Percentiles rank a stretch among this genome's conserved stretches.
Conservation (phyloP, 441 rosid species). For the Bocquillonia castaneifolia region DNA sequence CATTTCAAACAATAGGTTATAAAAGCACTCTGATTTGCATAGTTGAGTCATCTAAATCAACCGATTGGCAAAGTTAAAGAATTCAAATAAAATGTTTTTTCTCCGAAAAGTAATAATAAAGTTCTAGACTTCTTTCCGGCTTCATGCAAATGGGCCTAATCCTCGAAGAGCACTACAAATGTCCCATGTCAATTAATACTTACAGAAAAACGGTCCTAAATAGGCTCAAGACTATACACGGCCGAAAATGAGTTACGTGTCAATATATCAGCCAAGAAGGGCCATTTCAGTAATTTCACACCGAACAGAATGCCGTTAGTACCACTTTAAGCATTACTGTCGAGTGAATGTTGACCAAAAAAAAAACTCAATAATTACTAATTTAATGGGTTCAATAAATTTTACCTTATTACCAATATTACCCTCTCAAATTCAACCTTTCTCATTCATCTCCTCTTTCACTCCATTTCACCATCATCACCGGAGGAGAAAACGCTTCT, state of each 20-base stretch:
- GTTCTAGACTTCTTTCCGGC: too few species aligned
- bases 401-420: slow-evolving; percentile 35
- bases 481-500: slow-evolving; percentile 20
- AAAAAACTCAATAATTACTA: not conserved
- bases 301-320: not conserved
- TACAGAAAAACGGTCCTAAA: too few species aligned
- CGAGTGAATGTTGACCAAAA: not conserved
- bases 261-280: not conserved
- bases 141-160: not conserved
- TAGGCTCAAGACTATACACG: not conserved
- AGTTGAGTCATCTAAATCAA: too few species aligned
- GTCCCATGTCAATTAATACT: too few species aligned
- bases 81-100: too few species aligned
- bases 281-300: slow-evolving; percentile 9
- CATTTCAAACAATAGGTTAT: too few species aligned
- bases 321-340: not conserved
- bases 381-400: slow-evolving; percentile 31
- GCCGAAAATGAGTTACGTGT: not conserved
- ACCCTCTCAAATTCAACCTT: slow-evolving; percentile 31
- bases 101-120: too few species aligned
- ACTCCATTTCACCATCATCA: slow-evolving; percentile 20
- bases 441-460: slow-evolving; percentile 31
- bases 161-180: too few species aligned
- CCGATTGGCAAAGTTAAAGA: too few species aligned
- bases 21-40: too few species aligned